phyloP scores from a whole-genome alignment of 345 rosid species.

The Eucalyptus rudis region DNA sequence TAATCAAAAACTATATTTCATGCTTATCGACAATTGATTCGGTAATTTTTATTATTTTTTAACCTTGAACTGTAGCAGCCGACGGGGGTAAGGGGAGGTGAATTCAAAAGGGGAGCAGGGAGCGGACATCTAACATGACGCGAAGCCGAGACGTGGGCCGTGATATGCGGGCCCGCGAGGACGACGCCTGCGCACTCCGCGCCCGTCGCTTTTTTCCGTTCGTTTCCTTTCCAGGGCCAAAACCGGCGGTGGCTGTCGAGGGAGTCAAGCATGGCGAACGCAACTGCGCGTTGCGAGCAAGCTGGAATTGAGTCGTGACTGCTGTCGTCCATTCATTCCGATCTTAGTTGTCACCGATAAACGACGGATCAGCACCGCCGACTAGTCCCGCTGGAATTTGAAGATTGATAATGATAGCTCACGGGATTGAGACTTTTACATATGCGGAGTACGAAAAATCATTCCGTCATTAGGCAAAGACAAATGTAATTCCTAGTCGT shows the following conservation, averaged over 20 bases:
- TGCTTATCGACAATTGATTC: background rate
- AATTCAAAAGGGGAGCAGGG: background rate
- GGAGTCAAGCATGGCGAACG: background rate
- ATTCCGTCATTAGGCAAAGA: background rate
- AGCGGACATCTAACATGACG: background rate
- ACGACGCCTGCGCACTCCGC: background rate
- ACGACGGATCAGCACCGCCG: background rate
- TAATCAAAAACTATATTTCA: background rate
- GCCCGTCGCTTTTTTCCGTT: background rate
- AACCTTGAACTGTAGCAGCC: background rate
- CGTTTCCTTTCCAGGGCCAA: background rate
- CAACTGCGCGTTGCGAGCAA: background rate
- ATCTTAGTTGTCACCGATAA: background rate
- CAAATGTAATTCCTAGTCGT: background rate
- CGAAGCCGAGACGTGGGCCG: background rate
- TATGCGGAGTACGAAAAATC: background rate
- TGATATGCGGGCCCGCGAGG: background rate
- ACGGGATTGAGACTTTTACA: background rate
- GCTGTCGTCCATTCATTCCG: background rate
- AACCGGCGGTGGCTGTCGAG: background rate
- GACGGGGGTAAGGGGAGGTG: background rate
- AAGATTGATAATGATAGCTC: background rate
- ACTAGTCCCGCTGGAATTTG: background rate
- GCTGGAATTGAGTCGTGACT: background rate
- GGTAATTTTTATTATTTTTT: background rate